Evolutionary conservation across 163 green algal genomes (phyloP), one percentile per base, ranked within the genome.

Genomic region (Chloromonas sp.): DNA sequence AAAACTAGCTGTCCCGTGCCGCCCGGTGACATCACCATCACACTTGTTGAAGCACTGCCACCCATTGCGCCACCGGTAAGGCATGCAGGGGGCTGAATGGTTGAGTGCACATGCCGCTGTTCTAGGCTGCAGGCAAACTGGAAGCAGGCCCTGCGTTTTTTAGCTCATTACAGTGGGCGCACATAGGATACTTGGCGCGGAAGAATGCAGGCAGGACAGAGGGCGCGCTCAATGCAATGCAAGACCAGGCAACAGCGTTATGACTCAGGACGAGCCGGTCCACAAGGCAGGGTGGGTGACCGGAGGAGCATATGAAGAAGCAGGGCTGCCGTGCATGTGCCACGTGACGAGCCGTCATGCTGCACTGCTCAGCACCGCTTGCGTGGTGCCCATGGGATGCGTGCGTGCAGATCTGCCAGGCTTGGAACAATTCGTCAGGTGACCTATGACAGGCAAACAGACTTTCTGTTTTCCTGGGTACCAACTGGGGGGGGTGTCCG

Each of bases 51-150:
- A 77, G 57, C 58, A 0, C 85, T 91, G 58, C 87, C 87, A 1
- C 87, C 87, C 0, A 91, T 91, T 78, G 87, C 87, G 2, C 87
- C 87, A 0, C 87, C 87, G 62, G 87, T 90, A 14, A 79, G 85
- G 36, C 60, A n/a, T 82, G 71, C 71, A 79, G 71, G 71, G 14
- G 13, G 2, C 71, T 79, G 71, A 58, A 2, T 59, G 71, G 13
- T 36, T 2, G 8, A 76, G 66, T 8, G 66, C 66, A 76, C 66
- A 5, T 58, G 3, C 77, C 13, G 36, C 57, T 14, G 11, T 61
- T 3, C 57, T 8, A 11, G 57, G 77, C 77, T 71, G 59, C 14
- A 3, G 5, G 60, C 80, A 58, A 70, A 15, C 3, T 36, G 3
- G 80, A 70, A 3, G 3, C 8, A 15, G 3, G 14, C 5, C 3